Evolutionary conservation across 148 eudicot genomes (phyloP).

Genomic region (Bassia scoparia): DNA sequence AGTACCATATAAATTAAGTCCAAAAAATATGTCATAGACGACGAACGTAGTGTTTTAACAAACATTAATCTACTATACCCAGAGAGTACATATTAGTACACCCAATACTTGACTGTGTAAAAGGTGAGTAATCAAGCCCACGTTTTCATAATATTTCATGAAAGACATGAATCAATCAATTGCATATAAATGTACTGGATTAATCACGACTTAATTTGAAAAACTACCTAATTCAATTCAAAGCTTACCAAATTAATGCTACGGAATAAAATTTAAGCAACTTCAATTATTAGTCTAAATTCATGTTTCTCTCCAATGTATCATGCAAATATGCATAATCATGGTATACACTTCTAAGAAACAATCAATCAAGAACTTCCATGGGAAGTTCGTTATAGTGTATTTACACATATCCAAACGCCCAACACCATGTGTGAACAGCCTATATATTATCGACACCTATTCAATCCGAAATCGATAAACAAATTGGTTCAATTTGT

Average conservation of each 20-base stretch:
- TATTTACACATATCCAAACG: neutral
- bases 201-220: neutral
- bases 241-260: too few species aligned
- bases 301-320: slow-evolving; percentile 4
- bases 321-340: neutral
- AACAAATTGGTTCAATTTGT: too few species aligned
- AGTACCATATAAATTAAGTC: too few species aligned
- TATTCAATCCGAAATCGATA: too few species aligned
- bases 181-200: neutral
- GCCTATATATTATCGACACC: neutral
- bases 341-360: neutral
- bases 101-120: too few species aligned
- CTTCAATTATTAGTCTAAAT: neutral
- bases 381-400: slow-evolving; percentile 6
- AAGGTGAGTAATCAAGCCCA: too few species aligned
- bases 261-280: neutral
- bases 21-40: too few species aligned
- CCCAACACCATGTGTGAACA: neutral
- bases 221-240: neutral
- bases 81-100: too few species aligned
- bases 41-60: too few species aligned
- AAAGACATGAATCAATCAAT: too few species aligned
- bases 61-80: too few species aligned
- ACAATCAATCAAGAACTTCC: neutral
- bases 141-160: too few species aligned